Evolutionary conservation across 257 asterid genomes (phyloP).

Genomic region (Solanum ahanhuiri): DNA sequence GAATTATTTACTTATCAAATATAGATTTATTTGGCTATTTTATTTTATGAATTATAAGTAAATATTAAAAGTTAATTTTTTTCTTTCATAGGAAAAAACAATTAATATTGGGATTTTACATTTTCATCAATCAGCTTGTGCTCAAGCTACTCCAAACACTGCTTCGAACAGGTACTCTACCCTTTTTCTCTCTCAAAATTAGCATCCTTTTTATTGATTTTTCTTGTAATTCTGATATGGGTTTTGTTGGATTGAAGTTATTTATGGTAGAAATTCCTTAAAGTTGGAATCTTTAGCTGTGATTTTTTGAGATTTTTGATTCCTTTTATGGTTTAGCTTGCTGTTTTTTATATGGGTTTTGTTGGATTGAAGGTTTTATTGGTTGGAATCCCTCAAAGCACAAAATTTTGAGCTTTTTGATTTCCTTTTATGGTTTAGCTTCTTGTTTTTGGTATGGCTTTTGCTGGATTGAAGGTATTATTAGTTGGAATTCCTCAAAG

Average conservation of each 20-base stretch:
- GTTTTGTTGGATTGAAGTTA: neutral
- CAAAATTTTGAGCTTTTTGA: neutral
- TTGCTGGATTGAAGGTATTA: neutral
- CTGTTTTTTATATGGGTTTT: no score
- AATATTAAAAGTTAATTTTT: neutral
- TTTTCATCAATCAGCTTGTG: neutral
- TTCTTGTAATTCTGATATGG: neutral
- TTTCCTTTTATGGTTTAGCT: neutral
- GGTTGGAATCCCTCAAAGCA: neutral
- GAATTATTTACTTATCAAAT: neutral
- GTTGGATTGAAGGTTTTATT: neutral
- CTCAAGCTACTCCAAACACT: neutral
- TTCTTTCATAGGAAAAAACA: neutral
- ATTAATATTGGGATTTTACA: neutral
- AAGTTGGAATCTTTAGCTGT: neutral
- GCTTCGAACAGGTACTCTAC: neutral
- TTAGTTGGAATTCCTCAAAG: neutral
- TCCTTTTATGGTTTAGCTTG: neutral
- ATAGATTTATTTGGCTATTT: neutral
- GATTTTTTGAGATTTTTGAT: neutral
- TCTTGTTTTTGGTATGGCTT: neutral
- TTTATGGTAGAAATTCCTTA: neutral
- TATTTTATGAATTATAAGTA: neutral
- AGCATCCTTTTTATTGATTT: neutral
- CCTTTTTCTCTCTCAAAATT: neutral